Conservation (phyloP, 2,329 filamentous ascomycete species). For the Blastomyces gilchristii region DNA sequence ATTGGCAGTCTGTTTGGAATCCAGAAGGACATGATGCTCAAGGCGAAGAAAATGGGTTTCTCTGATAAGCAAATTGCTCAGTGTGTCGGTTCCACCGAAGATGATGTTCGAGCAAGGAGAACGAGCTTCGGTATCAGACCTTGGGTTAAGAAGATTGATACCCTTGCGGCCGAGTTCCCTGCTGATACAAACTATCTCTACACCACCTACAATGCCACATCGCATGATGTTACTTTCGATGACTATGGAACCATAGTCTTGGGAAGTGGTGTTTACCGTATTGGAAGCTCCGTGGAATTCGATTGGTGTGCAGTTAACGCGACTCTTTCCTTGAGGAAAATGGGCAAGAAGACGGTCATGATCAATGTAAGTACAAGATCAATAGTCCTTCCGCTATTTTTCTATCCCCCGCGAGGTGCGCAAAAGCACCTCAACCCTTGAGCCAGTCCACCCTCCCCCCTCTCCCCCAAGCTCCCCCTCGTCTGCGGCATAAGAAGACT, state of each 20-base stretch:
- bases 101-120: conserved; percentile 75
- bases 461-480: too few relatives aligned
- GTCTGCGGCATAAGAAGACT: neutral
- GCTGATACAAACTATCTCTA: conserved; percentile 93
- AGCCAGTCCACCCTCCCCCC: too few relatives aligned
- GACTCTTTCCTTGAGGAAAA: conserved; percentile 67
- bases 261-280: conserved; percentile 92
- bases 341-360: conserved; percentile 97
- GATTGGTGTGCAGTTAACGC: conserved; percentile 97
- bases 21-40: conserved; percentile 77
- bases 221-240: conserved; percentile 87
- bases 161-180: conserved; percentile 90
- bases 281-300: conserved; percentile 95
- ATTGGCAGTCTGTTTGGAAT: conserved; percentile 72
- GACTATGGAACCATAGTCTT: conserved; percentile 84
- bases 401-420: neutral
- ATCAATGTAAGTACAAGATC: conserved; percentile 38
- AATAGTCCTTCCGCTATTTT: neutral
- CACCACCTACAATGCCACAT: conserved; percentile 93
- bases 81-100: conserved; percentile 75
- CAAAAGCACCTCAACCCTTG: neutral
- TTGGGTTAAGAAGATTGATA: conserved; percentile 98
- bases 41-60: conserved; percentile 96
- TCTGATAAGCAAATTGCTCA: conserved; percentile 89
- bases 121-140: conserved; percentile 81